Conservation (phyloP, 169 alveolate genomes). For the Perkinsus chesapeaki region DNA sequence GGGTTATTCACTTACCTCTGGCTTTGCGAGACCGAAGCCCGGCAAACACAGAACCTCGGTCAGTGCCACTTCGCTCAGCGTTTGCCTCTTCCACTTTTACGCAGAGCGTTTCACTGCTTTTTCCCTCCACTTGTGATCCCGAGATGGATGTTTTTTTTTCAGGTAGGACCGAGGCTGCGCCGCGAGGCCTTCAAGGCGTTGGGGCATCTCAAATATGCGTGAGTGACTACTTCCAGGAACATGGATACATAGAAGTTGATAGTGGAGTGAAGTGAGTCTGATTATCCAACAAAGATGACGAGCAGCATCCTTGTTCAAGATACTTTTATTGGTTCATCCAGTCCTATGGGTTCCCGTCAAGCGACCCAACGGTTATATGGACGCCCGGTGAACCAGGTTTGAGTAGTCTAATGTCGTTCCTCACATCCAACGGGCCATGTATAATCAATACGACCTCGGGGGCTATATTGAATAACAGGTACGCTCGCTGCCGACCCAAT, state of each 20-base stretch:
- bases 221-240: neutral
- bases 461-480: neutral
- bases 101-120: neutral
- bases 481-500: neutral
- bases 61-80: no score
- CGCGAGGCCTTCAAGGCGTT: neutral
- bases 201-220: neutral
- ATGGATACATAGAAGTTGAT: neutral
- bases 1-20: no score
- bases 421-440: neutral
- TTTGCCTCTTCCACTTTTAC: no score
- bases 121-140: neutral
- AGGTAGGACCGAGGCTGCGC: neutral
- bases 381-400: neutral
- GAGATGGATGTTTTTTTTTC: neutral
- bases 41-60: no score
- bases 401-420: neutral
- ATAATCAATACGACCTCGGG: neutral
- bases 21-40: no score
- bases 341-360: neutral
- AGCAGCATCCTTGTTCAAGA: neutral
- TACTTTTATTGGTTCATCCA: neutral
- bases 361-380: neutral
- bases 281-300: neutral
- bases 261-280: neutral